These are phyloP conservation scores for Exophiala dermatitidis DNA, from an alignment of 2,329 filamentous ascomycete genomes.

Conservation along the genomic window DNA sequence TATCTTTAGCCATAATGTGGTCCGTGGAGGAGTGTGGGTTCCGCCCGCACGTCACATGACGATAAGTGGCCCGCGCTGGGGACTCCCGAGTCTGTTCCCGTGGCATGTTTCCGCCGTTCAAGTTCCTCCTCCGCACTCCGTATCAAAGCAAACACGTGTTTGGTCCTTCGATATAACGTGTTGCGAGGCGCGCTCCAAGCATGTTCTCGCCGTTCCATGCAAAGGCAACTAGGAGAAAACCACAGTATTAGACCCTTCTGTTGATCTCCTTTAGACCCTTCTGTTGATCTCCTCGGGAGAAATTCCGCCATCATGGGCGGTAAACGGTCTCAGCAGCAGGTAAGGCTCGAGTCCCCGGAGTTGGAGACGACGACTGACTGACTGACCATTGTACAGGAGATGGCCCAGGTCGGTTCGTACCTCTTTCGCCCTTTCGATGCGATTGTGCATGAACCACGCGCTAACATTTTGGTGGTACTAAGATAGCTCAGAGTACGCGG, in stretches of 20 bases:
- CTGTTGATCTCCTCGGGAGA: not conserved
- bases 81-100: not conserved
- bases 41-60: too few species aligned
- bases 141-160: not conserved
- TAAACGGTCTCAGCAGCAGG: constrained; percentile 66
- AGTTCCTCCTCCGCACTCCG: not conserved
- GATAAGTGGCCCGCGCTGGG: too few species aligned
- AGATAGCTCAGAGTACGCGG: constrained; percentile 37
- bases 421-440: constrained; percentile 22
- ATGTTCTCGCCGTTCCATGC: constrained; percentile 23
- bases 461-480: constrained; percentile 13
- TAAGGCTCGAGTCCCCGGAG: constrained; percentile 33
- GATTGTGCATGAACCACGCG: not conserved
- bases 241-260: constrained; percentile 6
- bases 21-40: too few species aligned
- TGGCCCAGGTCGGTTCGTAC: constrained; percentile 97
- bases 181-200: not conserved
- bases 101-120: not conserved
- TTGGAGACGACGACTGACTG: not conserved
- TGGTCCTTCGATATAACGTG: not conserved
- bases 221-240: constrained; percentile 18
- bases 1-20: too few species aligned
- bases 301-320: constrained; percentile 37
- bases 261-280: constrained; percentile 1
- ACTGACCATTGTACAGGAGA: constrained; percentile 59